A percentile compares a stretch with the other conserved stretches of the same genome.
phyloP scores from a whole-genome alignment of 2,329 filamentous ascomycete species.

The Helotiales sp. region DNA sequence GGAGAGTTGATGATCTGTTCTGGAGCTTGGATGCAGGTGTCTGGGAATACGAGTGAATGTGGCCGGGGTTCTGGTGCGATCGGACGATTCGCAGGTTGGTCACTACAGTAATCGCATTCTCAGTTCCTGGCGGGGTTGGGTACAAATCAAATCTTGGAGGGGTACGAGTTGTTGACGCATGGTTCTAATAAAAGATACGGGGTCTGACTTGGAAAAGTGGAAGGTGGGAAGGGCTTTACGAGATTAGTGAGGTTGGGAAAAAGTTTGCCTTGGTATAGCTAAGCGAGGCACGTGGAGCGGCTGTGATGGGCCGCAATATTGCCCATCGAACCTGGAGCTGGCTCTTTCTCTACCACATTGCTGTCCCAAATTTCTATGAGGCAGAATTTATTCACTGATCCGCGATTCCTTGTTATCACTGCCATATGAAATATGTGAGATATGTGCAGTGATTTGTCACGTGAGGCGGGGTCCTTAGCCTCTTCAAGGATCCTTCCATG shows the following conservation, averaged over 20 bases:
- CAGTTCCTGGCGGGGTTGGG: constrained; percentile 13
- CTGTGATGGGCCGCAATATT: too few relatives aligned
- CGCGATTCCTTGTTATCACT: too few relatives aligned
- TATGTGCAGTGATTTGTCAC: too few relatives aligned
- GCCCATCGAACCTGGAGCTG: too few relatives aligned
- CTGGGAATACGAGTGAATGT: constrained; percentile 5
- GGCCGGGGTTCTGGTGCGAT: not conserved
- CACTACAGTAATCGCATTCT: too few relatives aligned
- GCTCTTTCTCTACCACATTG: too few relatives aligned
- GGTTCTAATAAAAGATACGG: constrained; percentile 7
- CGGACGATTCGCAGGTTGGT: not conserved
- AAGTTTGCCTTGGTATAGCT: too few relatives aligned
- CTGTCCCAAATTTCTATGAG: too few relatives aligned
- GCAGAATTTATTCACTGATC: too few relatives aligned
- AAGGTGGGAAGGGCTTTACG: not conserved
- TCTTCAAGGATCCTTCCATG: too few relatives aligned
- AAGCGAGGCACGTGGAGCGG: constrained; percentile 1
- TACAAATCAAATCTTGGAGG: constrained; percentile 1
- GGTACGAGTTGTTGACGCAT: not conserved
- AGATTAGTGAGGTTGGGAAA: constrained; percentile 2
- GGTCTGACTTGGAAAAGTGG: not conserved
- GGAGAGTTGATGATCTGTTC: constrained; percentile 5
- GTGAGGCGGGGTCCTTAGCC: too few relatives aligned
- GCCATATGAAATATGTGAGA: too few relatives aligned
- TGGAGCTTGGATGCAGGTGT: not conserved